Evolutionary conservation across 331 rosid species (phyloP).

Genomic region (Malus hybrid): DNA sequence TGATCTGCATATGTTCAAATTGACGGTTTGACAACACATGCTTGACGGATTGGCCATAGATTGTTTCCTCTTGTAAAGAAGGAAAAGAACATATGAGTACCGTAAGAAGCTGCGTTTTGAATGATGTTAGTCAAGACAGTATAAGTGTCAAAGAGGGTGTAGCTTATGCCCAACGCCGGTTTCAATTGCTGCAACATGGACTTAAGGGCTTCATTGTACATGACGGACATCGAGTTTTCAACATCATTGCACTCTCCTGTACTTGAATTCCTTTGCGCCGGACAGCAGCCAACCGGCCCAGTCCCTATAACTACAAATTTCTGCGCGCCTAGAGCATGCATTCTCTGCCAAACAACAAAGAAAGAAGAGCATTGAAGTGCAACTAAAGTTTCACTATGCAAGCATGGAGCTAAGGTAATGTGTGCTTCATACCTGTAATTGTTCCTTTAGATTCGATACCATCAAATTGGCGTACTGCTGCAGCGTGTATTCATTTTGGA

Average conservation of each 20-base stretch:
- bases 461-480: constrained; percentile 49
- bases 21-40: background rate
- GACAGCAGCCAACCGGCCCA: constrained; percentile 73
- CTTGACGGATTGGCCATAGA: background rate
- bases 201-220: constrained; percentile 48
- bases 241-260: constrained; percentile 43
- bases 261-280: constrained; percentile 39
- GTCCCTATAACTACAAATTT: constrained; percentile 48
- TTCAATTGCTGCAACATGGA: constrained; percentile 46
- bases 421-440: constrained; percentile 39
- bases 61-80: background rate
- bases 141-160: constrained; percentile 56
- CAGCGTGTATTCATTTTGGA: constrained; percentile 35
- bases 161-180: constrained; percentile 35
- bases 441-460: constrained; percentile 39
- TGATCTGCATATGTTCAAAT: no score
- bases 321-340: constrained; percentile 49
- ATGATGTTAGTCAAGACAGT: constrained; percentile 28
- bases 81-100: constrained; percentile 16
- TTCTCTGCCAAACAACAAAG: constrained; percentile 32
- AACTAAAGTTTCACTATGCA: background rate
- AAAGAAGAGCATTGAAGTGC: background rate
- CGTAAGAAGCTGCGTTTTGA: constrained; percentile 41
- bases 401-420: background rate
- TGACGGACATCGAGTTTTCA: constrained; percentile 31